Evolutionary conservation across 1,284 basidiomycete genomes (phyloP), one percentile per base, ranked within the genome.

Genomic region (Trichosporon coremiiforme): DNA sequence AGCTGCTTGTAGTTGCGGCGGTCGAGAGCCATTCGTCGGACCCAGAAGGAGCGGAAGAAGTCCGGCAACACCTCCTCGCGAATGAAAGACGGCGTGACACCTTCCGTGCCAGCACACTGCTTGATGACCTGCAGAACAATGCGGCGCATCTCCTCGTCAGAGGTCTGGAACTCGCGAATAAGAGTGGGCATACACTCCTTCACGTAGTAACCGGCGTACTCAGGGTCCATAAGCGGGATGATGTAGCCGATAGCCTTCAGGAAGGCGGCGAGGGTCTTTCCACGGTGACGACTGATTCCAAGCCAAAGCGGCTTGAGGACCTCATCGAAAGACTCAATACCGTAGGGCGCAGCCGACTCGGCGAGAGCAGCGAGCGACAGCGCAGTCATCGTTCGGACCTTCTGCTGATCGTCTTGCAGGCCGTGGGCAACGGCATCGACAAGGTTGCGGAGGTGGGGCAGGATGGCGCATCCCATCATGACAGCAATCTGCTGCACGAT

Each of bases 101-200:
- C 95, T 79, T 99, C 97, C 0, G 97, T 99, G 7, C 93, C 93
- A 47, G 97, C 94, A 80, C 97, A 99, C 83, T 99, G 96, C 85
- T 98, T 97, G 79, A 99, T 95, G 68, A 99, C 97, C 83, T 99
- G 98, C 66, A 99, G 86, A 3, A 99, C 96, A 76, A 99, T 99
- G 87, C 98, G 97, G 87, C 98, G 97, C 97, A 99, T 99, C 86
- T 99, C 97, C 84, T 99, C 97, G 82, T 99, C 97, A 9, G 96
- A 97, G 6, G 94, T 98, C 83, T 97, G 95, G 86, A 99, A 99
- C 85, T 99, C 97, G 81, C 97, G 93, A 73, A 99, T 99, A 71
- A 99, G 90, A 81, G 98, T 97, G 71, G 97, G 93, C 67, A 95
- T 96, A 74, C 95, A 94, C 87, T 97, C 95, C 84, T 94, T 95